Evolutionary conservation across 441 rosid genomes (phyloP).

Genomic region (Euphorbia celastroides): DNA sequence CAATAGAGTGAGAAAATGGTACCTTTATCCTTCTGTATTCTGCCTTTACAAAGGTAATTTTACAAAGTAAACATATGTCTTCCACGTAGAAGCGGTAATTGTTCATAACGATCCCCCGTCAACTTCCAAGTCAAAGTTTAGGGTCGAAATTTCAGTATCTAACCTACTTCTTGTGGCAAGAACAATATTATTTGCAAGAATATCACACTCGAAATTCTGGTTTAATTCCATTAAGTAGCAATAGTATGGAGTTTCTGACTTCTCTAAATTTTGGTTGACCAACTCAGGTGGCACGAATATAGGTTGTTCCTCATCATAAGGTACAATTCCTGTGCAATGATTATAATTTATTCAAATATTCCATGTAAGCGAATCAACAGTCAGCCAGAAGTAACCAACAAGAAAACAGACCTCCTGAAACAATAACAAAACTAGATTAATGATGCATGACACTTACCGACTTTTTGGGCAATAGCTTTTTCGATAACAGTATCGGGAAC

Average conservation of each 20-base stretch:
- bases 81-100: constrained; percentile 41
- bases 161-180: constrained; percentile 50
- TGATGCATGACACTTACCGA: constrained; percentile 28
- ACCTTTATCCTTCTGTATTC: constrained; percentile 61
- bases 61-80: constrained; percentile 54
- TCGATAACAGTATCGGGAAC: no score
- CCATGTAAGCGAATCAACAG: neutral
- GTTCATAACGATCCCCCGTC: constrained; percentile 40
- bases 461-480: constrained; percentile 39
- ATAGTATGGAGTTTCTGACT: no score
- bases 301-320: constrained; percentile 59
- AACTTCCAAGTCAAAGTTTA: constrained; percentile 42
- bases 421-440: neutral
- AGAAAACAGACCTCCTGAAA: no score
- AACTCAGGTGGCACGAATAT: no score
- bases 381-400: neutral
- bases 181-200: constrained; percentile 42
- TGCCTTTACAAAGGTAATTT: constrained; percentile 36
- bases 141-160: constrained; percentile 37
- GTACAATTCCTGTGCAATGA: constrained; percentile 35
- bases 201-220: constrained; percentile 28
- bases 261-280: no score
- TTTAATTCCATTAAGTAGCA: no score
- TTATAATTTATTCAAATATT: neutral
- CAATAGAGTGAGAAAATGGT: no score